A percentile compares a stretch with the other conserved stretches of the same genome.
phyloP scores from a whole-genome alignment of 2,329 filamentous ascomycete genomes.

The Epicoccum sorghinum region DNA sequence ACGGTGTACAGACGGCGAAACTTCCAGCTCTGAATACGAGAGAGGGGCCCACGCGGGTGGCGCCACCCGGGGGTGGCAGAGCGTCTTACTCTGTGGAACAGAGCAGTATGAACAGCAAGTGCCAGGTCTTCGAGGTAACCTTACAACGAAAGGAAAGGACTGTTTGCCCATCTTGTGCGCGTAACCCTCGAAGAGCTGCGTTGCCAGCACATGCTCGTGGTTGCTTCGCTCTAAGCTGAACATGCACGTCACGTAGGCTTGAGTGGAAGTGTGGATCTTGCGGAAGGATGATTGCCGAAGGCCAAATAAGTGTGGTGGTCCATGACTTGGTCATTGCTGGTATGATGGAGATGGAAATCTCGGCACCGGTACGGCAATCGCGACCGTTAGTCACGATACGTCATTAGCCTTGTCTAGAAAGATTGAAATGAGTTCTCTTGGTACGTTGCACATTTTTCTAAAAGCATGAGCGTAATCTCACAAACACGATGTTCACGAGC shows the following conservation, averaged over 20 bases:
- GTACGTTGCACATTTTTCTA: not conserved
- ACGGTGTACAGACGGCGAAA: slow-evolving; percentile 14
- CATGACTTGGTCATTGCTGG: not conserved
- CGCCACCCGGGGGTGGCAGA: slow-evolving; percentile 30
- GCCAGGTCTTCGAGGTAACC: slow-evolving; percentile 35
- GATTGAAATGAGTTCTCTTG: slow-evolving; percentile 1
- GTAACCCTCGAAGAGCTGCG: slow-evolving; percentile 26
- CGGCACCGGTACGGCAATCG: slow-evolving; percentile 5
- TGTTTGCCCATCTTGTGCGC: slow-evolving; percentile 31
- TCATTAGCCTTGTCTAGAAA: slow-evolving; percentile 9
- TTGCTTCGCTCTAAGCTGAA: slow-evolving; percentile 33
- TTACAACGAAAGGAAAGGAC: slow-evolving; percentile 30
- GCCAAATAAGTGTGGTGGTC: not conserved
- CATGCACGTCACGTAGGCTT: not conserved
- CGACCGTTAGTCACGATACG: slow-evolving; percentile 8
- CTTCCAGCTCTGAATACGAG: slow-evolving; percentile 22
- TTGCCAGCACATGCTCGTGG: slow-evolving; percentile 32
- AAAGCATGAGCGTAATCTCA: slow-evolving; percentile 8
- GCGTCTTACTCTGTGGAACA: slow-evolving; percentile 24
- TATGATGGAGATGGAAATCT: not conserved
- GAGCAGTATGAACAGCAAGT: slow-evolving; percentile 17
- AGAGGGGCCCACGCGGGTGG: slow-evolving; percentile 16
- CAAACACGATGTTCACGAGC: slow-evolving; percentile 3
- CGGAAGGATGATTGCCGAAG: slow-evolving; percentile 1
- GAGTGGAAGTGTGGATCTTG: slow-evolving; percentile 1